A percentile compares a stretch with the other conserved stretches of the same genome.
These are phyloP conservation scores for Besnoitia besnoiti DNA, from an alignment of 169 alveolate genomes.

Conservation along the genomic window DNA sequence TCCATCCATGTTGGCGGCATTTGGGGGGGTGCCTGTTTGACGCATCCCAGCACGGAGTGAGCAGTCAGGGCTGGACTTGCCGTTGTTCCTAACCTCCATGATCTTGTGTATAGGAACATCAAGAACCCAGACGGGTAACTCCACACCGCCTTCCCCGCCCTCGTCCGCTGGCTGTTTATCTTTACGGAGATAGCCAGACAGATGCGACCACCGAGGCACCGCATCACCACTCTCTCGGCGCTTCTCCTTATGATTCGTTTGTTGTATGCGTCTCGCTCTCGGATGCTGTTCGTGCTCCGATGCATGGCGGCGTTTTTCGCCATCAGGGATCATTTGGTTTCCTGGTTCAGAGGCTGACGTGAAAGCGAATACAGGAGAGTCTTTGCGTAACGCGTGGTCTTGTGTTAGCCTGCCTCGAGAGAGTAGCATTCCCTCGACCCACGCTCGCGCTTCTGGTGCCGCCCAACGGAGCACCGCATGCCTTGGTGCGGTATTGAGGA, in stretches of 20 bases:
- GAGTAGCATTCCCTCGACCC: background rate
- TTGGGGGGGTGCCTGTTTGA: background rate
- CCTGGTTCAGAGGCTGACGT: no score
- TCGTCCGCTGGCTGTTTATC: background rate
- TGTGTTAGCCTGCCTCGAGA: no score
- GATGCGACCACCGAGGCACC: no score
- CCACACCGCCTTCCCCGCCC: background rate
- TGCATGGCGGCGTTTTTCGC: no score
- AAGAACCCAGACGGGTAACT: background rate
- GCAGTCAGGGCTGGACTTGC: background rate
- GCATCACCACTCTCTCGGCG: no score
- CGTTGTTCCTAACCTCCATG: background rate
- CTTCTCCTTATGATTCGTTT: no score
- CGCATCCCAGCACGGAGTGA: background rate
- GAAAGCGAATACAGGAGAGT: no score
- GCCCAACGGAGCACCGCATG: conserved; percentile 7
- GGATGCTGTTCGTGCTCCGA: no score
- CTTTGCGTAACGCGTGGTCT: no score
- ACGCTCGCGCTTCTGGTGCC: background rate
- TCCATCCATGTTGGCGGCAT: background rate
- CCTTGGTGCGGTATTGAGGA: background rate
- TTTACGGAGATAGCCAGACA: no score
- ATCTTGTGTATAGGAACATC: background rate
- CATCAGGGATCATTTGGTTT: no score
- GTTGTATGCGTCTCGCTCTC: no score